These are phyloP conservation scores for Neurospora pannonica DNA, from an alignment of 495 filamentous ascomycete species.

Conservation along the genomic window DNA sequence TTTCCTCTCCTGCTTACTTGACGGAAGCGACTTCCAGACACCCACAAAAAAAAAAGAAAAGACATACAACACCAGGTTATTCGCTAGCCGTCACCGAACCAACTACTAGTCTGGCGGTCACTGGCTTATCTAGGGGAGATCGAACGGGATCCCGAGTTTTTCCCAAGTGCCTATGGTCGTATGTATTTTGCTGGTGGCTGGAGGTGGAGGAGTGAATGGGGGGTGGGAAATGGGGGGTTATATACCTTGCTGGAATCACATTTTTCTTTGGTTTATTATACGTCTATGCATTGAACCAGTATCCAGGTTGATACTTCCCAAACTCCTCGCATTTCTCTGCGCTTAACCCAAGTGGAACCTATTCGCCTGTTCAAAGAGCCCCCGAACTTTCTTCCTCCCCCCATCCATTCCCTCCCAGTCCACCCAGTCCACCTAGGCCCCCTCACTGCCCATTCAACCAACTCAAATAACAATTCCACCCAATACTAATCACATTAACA, in stretches of 20 bases:
- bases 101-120: background rate
- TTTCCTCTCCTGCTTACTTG: background rate
- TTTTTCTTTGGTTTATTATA: background rate
- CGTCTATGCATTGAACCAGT: no score
- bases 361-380: no score
- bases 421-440: background rate
- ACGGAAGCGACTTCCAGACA: background rate
- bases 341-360: no score
- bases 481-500: slow-evolving; percentile 73
- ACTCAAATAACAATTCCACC: slow-evolving; percentile 96
- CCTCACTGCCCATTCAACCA: slow-evolving; percentile 52
- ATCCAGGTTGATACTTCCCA: no score
- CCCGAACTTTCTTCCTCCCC: no score
- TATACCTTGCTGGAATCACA: background rate
- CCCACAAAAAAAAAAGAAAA: background rate
- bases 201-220: background rate
- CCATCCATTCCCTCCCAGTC: no score
- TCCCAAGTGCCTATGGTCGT: background rate
- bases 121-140: background rate
- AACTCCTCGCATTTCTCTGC: no score
- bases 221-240: background rate
- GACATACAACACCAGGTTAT: background rate
- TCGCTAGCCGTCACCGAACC: background rate
- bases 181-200: background rate
- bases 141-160: background rate